Evolutionary conservation across 1,284 basidiomycete species (phyloP), one percentile per base, ranked within the genome.

Genomic region (Cutaneotrichosporon sp.): DNA sequence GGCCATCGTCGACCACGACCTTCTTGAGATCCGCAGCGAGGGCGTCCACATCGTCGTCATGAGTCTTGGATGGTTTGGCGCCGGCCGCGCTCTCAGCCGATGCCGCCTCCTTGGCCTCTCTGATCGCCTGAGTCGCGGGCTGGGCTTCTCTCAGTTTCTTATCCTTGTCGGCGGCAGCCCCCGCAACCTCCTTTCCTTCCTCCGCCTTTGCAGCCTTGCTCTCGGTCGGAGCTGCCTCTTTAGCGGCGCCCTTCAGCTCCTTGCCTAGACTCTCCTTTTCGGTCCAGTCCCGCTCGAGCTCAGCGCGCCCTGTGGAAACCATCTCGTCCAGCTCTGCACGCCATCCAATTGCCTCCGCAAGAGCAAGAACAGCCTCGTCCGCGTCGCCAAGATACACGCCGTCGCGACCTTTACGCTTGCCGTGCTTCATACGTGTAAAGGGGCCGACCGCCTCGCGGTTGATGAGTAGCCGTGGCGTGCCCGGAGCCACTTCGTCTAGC

Each of bases 401-500:
- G 50, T 77, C 74, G n/a, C 66, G 52, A n/a, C 55, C 52, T 35
- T 40, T 49, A n/a, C 35, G 45, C 49, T 47, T 35, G 39, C 50
- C 49, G 49, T 42, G 44, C 40, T 35, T 30, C 23, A 55, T 9
- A n/a, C 30, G 36, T 21, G 38, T 41, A 50, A 74, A 72, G 13
- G 68, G 67, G 1, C 80, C 80, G 12, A 81, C 81, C 0, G 68
- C 56, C 63, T 82, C 80, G 34, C 79, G 69, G 63, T 82, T 82
- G 65, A 82, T 76, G 10, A 82, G 70, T 12, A 80, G 30, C 0
- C 80, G 69, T 0, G 80, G 80, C 23, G 74, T 77, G 10, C 52
- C 23, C 3, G 56, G 26, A 0, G 70, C 62, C 4, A 80, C 80
- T 10, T 68, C 64, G 53, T 77, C 66, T 17, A 80, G 70, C 1